Evolutionary conservation across 345 rosid species (phyloP).

Genomic region (Citrus hindsii): DNA sequence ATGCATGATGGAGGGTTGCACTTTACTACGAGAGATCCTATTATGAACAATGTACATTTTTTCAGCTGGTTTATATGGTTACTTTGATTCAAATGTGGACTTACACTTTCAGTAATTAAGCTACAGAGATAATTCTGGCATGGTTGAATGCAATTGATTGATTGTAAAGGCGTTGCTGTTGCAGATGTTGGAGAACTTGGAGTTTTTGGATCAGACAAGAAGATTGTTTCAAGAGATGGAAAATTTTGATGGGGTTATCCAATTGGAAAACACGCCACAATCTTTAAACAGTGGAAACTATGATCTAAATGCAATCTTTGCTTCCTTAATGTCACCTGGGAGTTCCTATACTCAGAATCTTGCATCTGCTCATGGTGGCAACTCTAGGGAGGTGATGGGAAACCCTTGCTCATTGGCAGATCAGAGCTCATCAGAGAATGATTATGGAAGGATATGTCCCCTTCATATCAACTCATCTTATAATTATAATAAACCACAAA

Average conservation of each 20-base stretch:
- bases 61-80: neutral
- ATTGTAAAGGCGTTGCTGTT: constrained; percentile 10
- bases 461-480: constrained; percentile 13
- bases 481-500: constrained; percentile 6
- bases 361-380: constrained; percentile 32
- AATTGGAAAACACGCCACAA: constrained; percentile 16
- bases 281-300: constrained; percentile 36
- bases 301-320: constrained; percentile 55
- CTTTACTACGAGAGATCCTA: neutral
- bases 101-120: neutral
- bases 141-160: constrained; percentile 2
- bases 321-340: constrained; percentile 38
- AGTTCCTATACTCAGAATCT: constrained; percentile 33
- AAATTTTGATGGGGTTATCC: constrained; percentile 20
- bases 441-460: neutral
- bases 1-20: neutral
- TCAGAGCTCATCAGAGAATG: constrained; percentile 6
- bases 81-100: neutral
- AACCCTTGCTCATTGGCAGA: constrained; percentile 29
- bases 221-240: constrained; percentile 37
- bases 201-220: constrained; percentile 54
- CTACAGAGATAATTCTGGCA: neutral
- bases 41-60: neutral
- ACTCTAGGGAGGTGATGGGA: constrained; percentile 38
- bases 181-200: constrained; percentile 63